Evolutionary conservation across 495 filamentous ascomycete species (phyloP), one percentile per base, ranked within the genome.

Genomic region (Neurospora intermedia): DNA sequence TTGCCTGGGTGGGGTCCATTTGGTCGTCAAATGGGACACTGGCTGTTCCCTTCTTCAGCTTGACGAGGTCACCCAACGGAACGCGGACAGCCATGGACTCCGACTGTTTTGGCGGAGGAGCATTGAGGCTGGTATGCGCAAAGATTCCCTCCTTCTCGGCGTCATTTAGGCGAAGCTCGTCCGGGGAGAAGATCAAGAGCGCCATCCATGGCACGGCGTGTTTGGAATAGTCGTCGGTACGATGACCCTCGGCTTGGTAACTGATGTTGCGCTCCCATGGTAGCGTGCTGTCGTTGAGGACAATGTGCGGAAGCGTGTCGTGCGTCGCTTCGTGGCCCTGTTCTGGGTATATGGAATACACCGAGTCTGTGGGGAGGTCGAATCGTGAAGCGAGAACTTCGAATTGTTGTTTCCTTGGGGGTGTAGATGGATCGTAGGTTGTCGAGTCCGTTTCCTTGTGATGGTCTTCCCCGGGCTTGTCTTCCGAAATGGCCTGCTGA

Each of bases 221-320:
- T 5, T 75, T 75, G 35, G 59, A 40, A 20, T 69, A 27, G 69
- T 78, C 62, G 3, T 74, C 41, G 16, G 59, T 54, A 59, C 42
- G 71, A n/a, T 79, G 11, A 59, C 27, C 20, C 48, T 59, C 48
- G 0, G 48, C 48, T 27, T 31, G 20, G 4, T 16, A 3, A 6
- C 48, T 59, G 20, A 20, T 23, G 48, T 15, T 59, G 48, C 48
- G 75, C 69, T 86, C 82, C 87, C 87, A 88, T 0, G 87, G 87
- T 1, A 87, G 66, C 46, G 84, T 80, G 0, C 83, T 80, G 71
- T 87, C 84, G n/a, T 77, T 84, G 38, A 88, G 76, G 0, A 87
- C 83, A 1, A 88, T 75, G 73, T 89, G 87, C 0, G 86, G 85
- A 7, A 87, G 76, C 1, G 82, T 82, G 27, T 75, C 39, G 6